These are phyloP conservation scores for Remersonia thermophila DNA, from an alignment of 2,329 filamentous ascomycete species.

Conservation along the genomic window DNA sequence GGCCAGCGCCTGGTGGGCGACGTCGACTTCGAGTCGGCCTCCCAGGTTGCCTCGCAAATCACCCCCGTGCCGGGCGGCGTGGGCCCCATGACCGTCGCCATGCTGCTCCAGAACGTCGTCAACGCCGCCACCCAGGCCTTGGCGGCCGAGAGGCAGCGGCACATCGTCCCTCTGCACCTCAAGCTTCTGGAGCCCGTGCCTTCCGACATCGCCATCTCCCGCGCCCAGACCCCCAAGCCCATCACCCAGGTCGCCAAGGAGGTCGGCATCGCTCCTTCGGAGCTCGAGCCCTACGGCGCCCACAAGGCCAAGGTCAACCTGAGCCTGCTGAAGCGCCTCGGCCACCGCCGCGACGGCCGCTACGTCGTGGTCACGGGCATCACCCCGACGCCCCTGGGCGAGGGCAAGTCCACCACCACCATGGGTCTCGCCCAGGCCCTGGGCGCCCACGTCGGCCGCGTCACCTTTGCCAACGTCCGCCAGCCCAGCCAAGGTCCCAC, in stretches of 20 bases:
- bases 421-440: constrained; percentile 90
- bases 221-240: constrained; percentile 80
- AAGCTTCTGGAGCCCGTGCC: constrained; percentile 71
- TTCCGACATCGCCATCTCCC: constrained; percentile 89
- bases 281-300: constrained; percentile 87
- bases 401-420: constrained; percentile 97
- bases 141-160: constrained; percentile 68
- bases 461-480: constrained; percentile 92
- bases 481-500: constrained; percentile 96
- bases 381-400: constrained; percentile 88
- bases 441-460: constrained; percentile 72
- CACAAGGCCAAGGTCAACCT: constrained; percentile 95
- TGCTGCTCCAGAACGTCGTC: constrained; percentile 93
- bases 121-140: constrained; percentile 73
- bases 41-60: constrained; percentile 78
- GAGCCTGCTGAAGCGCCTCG: constrained; percentile 65
- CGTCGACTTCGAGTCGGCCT: constrained; percentile 79
- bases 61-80: constrained; percentile 95
- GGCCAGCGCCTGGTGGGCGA: constrained; percentile 88
- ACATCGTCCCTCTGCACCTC: constrained; percentile 70
- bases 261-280: constrained; percentile 74
- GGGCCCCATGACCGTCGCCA: constrained; percentile 96
- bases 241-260: constrained; percentile 78
- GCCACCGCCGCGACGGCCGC: constrained; percentile 76
- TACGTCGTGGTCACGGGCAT: constrained; percentile 94